Evolutionary conservation across 1,284 basidiomycete species (phyloP), one percentile per base, ranked within the genome.

Genomic region (Paramarasmius palmivorus): DNA sequence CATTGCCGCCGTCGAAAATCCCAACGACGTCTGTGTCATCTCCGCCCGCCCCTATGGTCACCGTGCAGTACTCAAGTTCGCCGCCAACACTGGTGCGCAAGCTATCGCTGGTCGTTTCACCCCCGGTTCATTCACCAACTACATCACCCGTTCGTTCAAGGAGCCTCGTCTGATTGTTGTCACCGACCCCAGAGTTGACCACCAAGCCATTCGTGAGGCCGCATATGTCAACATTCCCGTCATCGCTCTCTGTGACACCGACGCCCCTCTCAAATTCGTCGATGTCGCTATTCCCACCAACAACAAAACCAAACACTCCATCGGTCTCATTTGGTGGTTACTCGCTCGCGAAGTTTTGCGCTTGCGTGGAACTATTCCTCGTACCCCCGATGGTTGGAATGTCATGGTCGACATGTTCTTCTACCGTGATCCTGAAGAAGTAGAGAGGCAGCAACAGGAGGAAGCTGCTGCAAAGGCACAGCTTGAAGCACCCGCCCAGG

Each of bases 331-430:
- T 68, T 99, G 97, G 97, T 99, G 95, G 95, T 77, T 99, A 65
- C 92, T 99, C 68, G 93, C 92, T 73, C 92, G 96, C 68, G 96
- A 99, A 75, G 94, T 98, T 68, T 90, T 99, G 73, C 90, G 96
- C 69, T 83, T 99, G 68, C 88, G 93, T 60, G 97, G 96, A 58
- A 89, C 90, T 58, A 87, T 98, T 71, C 88, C 94, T 61, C 87
- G 95, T 66, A 89, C 92, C 49, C 75, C 84, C 61, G 92, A 95
- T 62, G 93, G 92, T 67, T 98, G 96, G 94, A 90, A 88, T 71
- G 90, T 97, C 72, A 98, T 99, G 90, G 93, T 96, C 65, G 96
- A 98, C 79, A 95, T 98, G 93, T 98, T 98, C 93, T 98, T 98
- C 90, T 99, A 98, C 88, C 93, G 96, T 68, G 96, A 98, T 79